Evolutionary conservation across 768 basidiomycete species (phyloP).

Genomic region (Gautieria morchelliformis): DNA sequence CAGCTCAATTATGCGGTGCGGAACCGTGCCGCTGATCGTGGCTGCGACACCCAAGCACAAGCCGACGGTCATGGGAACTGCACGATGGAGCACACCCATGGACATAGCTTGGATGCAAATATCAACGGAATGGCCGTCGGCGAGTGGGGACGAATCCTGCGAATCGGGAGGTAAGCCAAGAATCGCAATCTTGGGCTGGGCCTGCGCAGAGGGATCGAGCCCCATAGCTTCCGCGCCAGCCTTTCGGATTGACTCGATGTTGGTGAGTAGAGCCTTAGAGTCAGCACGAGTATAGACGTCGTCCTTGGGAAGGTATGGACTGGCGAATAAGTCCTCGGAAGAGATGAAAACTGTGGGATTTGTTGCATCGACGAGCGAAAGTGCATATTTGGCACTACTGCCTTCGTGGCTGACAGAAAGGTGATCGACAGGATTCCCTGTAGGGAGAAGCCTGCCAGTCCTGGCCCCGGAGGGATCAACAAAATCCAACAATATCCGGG

Average conservation of each 20-base stretch:
- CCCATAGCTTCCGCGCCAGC: slow-evolving; percentile 52
- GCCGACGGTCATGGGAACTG: slow-evolving; percentile 66
- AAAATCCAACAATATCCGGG: slow-evolving; percentile 58
- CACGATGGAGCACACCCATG: slow-evolving; percentile 64
- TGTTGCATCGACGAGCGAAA: slow-evolving; percentile 61
- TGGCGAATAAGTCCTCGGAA: slow-evolving; percentile 30
- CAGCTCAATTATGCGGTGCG: slow-evolving; percentile 38
- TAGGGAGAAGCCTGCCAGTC: slow-evolving; percentile 63
- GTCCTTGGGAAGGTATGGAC: slow-evolving; percentile 28
- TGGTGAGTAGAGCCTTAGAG: slow-evolving; percentile 22
- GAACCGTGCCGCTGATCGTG: slow-evolving; percentile 42
- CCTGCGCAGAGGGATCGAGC: slow-evolving; percentile 49
- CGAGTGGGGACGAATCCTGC: slow-evolving; percentile 1
- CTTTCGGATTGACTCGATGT: slow-evolving; percentile 40
- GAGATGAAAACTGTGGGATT: slow-evolving; percentile 64
- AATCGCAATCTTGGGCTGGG: slow-evolving; percentile 64
- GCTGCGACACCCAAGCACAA: slow-evolving; percentile 60
- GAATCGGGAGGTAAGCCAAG: slow-evolving; percentile 28
- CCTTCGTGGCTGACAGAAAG: slow-evolving; percentile 25
- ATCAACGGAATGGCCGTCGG: slow-evolving; percentile 30
- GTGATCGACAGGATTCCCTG: slow-evolving; percentile 38
- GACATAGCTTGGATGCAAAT: slow-evolving; percentile 52
- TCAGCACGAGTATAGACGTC: slow-evolving; percentile 15
- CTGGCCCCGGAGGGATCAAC: slow-evolving; percentile 56
- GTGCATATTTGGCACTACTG: slow-evolving; percentile 18